A percentile compares a stretch with the other conserved stretches of the same genome.
Conservation (phyloP, 768 basidiomycete species). For the Lyophyllum decastes region DNA sequence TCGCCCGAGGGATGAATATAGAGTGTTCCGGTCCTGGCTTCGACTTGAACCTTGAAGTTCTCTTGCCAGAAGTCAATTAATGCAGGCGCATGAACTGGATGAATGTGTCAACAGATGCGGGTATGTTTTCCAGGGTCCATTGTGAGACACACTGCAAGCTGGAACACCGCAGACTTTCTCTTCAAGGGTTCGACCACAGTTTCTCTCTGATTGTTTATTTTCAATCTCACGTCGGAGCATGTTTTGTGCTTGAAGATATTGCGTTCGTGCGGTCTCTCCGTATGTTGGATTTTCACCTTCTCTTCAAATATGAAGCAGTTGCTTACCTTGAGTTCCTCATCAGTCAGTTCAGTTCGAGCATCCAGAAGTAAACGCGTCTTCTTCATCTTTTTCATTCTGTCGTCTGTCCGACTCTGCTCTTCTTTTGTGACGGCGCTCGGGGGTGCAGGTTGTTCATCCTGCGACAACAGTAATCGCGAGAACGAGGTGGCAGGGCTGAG, state of each 20-base stretch:
- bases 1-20: constrained; percentile 39
- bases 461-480: constrained; percentile 41
- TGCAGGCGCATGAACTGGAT: constrained; percentile 63
- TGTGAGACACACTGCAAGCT: constrained; percentile 49
- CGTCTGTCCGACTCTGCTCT: constrained; percentile 20
- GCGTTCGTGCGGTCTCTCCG: constrained; percentile 56
- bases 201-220: constrained; percentile 57
- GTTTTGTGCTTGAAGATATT: constrained; percentile 68
- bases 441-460: constrained; percentile 32
- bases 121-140: background rate
- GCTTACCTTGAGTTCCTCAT: constrained; percentile 75
- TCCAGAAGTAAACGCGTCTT: constrained; percentile 66
- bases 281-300: background rate
- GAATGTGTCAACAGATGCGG: background rate
- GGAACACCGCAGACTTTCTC: constrained; percentile 72
- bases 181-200: constrained; percentile 52
- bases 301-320: background rate
- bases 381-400: constrained; percentile 36
- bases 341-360: constrained; percentile 75
- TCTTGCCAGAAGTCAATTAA: constrained; percentile 75
- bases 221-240: constrained; percentile 49
- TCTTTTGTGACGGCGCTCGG: constrained; percentile 29
- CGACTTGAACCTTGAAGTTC: constrained; percentile 70
- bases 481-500: constrained; percentile 38
- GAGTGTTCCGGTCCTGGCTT: constrained; percentile 53